Evolutionary conservation across 2,329 filamentous ascomycete species (phyloP), one percentile per base, ranked within the genome.

Genomic region (Emergomyces pasteurianus): DNA sequence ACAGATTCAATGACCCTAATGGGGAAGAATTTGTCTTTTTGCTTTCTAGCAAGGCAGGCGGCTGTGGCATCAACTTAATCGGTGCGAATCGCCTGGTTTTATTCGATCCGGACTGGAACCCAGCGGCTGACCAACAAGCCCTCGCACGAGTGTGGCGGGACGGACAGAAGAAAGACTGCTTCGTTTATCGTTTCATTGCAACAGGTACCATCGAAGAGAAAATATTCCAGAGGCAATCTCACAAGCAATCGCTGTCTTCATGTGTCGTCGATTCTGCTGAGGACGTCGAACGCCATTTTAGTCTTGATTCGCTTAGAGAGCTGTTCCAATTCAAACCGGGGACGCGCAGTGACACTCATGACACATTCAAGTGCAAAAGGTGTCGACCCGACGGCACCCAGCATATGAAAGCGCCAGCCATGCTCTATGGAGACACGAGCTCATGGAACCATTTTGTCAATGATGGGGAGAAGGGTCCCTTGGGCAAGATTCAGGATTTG

Each of bases 401-500:
- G 75, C 84, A 83, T 64, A 83, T 96, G 70, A 97, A 96, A 73
- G 90, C 92, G 1, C 89, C 89, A 3, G 94, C 94, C 1, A 92
- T 97, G 87, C 78, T 99, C 63, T 99, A 99, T 70, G 94, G 94
- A 58, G 94, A 99, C 70, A 97, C 94, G 26, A 97, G 91, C 75
- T 92, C 90, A n/a, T 99, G 94, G 94, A 99, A 99, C 70, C 94
- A 99, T 74, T 95, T 96, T 75, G 83, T 88, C 50, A 96, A 96
- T 68, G 83, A 86, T 64, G 84, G 83, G 3, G 82, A 82, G 65
- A 76, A 78, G 6, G 84, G 84, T 0, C 86, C 84, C 0, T 75
- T 99, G 70, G 83, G 84, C 65, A 82, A 83, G 62, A 99, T 99
- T 62, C 92, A 99, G 74, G 94, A 99, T 77, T 75, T 96, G 71